A percentile compares a stretch with the other conserved stretches of the same genome.
These are phyloP conservation scores for Eruca vesicaria DNA, from an alignment of 441 rosid species.

Conservation along the genomic window DNA sequence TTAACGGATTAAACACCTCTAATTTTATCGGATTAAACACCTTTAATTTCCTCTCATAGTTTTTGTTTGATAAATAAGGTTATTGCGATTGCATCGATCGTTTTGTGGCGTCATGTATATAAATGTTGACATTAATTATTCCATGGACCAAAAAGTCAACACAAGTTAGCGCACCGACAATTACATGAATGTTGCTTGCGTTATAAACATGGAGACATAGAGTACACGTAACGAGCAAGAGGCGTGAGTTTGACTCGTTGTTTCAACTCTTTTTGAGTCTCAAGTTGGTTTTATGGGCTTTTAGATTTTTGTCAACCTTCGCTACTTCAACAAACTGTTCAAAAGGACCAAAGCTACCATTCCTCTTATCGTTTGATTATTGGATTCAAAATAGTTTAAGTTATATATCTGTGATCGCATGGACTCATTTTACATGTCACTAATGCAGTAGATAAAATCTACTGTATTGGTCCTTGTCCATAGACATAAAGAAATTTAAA, in stretches of 20 bases:
- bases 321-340: conserved; percentile 4
- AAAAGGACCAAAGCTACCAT: background rate
- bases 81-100: background rate
- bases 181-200: conserved; percentile 14
- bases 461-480: background rate
- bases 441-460: background rate
- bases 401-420: background rate
- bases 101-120: background rate
- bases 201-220: conserved; percentile 22
- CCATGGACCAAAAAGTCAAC: conserved; percentile 16
- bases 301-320: conserved; percentile 23
- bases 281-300: conserved; percentile 1
- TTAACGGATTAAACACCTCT: too few species aligned
- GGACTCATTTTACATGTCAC: conserved; percentile 9
- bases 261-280: conserved; percentile 15
- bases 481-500: background rate
- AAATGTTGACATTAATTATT: background rate
- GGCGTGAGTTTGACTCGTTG: conserved; percentile 21
- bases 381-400: background rate
- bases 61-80: too few species aligned
- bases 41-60: too few species aligned
- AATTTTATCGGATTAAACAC: too few species aligned
- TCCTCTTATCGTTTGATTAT: background rate
- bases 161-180: conserved; percentile 24
- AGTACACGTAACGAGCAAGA: conserved; percentile 14